A percentile compares a stretch with the other conserved stretches of the same genome.
phyloP scores from a whole-genome alignment of 139 green algal species.

The Trebouxia sp. region DNA sequence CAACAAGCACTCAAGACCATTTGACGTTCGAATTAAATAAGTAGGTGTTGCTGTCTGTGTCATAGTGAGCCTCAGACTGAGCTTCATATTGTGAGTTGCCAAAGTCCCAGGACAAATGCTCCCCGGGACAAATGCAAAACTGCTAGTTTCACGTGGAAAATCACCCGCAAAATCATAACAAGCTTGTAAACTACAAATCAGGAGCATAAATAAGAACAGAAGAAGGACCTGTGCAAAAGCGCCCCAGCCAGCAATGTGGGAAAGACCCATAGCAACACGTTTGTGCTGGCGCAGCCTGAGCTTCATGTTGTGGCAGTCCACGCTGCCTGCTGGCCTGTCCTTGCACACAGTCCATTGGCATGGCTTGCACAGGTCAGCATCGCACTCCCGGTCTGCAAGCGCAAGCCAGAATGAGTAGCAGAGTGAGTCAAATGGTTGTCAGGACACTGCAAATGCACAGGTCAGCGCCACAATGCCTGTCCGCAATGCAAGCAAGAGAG shows the following conservation, averaged over 20 bases:
- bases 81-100: too few species aligned
- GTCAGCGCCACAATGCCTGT: too few species aligned
- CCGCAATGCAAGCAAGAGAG: too few species aligned
- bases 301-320: constrained; percentile 83
- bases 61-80: too few species aligned
- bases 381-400: constrained; percentile 73
- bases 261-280: constrained; percentile 59
- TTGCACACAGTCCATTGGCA: constrained; percentile 5
- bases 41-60: constrained; percentile 82
- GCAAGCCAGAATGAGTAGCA: background rate
- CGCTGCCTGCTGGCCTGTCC: background rate
- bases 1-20: constrained; percentile 41
- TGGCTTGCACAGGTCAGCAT: constrained; percentile 81
- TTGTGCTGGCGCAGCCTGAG: constrained; percentile 70
- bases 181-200: too few species aligned
- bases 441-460: too few species aligned
- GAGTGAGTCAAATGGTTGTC: background rate
- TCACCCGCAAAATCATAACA: too few species aligned
- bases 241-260: constrained; percentile 72
- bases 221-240: constrained; percentile 62
- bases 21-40: constrained; percentile 90
- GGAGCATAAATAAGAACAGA: background rate
- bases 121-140: too few species aligned
- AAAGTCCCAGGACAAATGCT: too few species aligned
- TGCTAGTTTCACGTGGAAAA: too few species aligned